phyloP scores from a whole-genome alignment of 2,329 filamentous ascomycete genomes.

The Diaporthe ampelina region DNA sequence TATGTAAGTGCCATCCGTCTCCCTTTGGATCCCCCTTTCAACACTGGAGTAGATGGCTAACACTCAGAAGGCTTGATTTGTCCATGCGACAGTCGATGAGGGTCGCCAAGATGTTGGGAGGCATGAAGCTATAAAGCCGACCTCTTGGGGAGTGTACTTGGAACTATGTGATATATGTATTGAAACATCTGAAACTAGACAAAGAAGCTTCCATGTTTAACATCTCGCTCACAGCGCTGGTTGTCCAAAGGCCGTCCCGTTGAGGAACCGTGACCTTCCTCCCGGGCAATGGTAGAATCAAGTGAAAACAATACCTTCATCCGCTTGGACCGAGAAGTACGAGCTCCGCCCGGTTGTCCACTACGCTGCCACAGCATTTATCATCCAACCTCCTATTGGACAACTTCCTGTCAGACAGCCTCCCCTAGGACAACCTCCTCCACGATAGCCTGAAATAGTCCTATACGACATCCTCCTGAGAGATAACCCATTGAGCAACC shows the following conservation, averaged over 20 bases:
- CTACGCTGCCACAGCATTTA: too few relatives aligned
- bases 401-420: too few relatives aligned
- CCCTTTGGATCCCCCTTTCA: not conserved
- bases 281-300: too few relatives aligned
- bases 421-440: too few relatives aligned
- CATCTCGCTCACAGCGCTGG: not conserved
- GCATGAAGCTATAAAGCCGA: conserved; percentile 88
- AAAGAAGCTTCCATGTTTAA: not conserved
- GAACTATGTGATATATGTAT: conserved; percentile 12
- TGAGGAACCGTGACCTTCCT: not conserved
- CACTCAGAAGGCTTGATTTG: conserved; percentile 73
- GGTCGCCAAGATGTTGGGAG: conserved; percentile 85
- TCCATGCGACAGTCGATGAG: conserved; percentile 81
- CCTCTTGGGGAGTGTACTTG: not conserved
- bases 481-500: too few relatives aligned
- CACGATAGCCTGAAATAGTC: too few relatives aligned
- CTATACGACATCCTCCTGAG: too few relatives aligned
- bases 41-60: not conserved
- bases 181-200: not conserved
- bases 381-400: too few relatives aligned
- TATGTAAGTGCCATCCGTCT: conserved; percentile 66
- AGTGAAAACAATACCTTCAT: too few relatives aligned
- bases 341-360: too few relatives aligned
- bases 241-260: not conserved
- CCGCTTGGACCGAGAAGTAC: too few relatives aligned